Base-by-base conservation (phyloP, 2,329 filamentous ascomycete species). In the Rasamsonia emersonii region DNA sequence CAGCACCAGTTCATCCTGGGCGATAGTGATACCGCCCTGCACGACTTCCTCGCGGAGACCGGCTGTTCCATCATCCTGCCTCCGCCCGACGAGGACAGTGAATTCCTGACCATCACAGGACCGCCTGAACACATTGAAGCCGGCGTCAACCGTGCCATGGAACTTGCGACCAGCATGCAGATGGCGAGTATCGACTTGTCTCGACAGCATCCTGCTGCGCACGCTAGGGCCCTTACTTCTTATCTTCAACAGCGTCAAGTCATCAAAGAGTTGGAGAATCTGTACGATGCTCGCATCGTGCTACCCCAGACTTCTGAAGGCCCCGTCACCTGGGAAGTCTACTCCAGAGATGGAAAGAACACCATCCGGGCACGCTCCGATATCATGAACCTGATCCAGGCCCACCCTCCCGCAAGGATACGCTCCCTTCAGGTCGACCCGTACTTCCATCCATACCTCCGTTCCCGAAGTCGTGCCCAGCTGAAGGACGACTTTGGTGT, bases 1-100 rank as follows among this genome's bases (percentile, higher is more conserved):
- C 79, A 86, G 31, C 91, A 96, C 56, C 88, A 93, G 56, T 96
- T 95, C 67, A 91, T 98, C 51, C 79, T 94, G 41, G 89, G 89
- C 31, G 79, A 89, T 40, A 75, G 79, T 40, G 86, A 84, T 39
- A 73, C 83, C 40, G 78, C 84, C 11, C 69, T 85, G 19, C 77
- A 95, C 36, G 77, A 94, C 27, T 95, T 98, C 67, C 77, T 95
- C 43, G 73, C 79, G 27, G 77, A 94, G 50, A 96, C 91, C 36
- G 89, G 89, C 41, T 98, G 91, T 59, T 76, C 82, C 25, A 80
- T 96, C 38, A 74, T 96, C 36, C 62, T 96, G 27, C 89, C 79
- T 32, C 75, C 86, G 5, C 70, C 70, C 16, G 76, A 80, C 15
- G 77, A 84, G 32, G 83, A 91, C 36, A 83, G 85, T 28, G 85